A percentile compares a stretch with the other conserved stretches of the same genome.
Evolutionary conservation across 1,284 basidiomycete species (phyloP).

Genomic region (Tilletia setariae): DNA sequence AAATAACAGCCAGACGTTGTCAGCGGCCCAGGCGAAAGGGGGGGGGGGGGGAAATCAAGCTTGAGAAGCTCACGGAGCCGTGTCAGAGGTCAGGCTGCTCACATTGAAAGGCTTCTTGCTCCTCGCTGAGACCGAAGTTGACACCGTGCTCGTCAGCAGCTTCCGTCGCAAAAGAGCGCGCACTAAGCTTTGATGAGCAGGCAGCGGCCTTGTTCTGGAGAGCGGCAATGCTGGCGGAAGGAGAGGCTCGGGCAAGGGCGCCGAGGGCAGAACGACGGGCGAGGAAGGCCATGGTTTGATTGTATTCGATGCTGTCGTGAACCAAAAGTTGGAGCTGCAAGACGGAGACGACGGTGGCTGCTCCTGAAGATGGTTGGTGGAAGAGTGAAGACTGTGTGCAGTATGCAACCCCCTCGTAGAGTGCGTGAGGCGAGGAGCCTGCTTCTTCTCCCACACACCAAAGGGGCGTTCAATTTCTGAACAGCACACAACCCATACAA

Average conservation of each 20-base stretch:
- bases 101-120: conserved; percentile 55
- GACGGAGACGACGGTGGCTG: too few species aligned
- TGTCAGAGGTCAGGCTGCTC: neutral
- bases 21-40: neutral
- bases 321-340: too few species aligned
- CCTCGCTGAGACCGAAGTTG: conserved; percentile 52
- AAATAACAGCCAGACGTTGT: neutral
- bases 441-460: too few species aligned
- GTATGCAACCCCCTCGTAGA: too few species aligned
- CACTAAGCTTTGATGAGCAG: neutral
- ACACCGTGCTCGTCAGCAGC: conserved; percentile 16
- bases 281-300: conserved; percentile 1
- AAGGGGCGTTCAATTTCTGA: too few species aligned
- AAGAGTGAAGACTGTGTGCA: too few species aligned
- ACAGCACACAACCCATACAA: too few species aligned
- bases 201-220: neutral
- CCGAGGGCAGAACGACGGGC: conserved; percentile 1
- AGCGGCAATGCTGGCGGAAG: neutral
- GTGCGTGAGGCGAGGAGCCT: too few species aligned
- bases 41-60: neutral
- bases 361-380: too few species aligned
- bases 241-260: neutral
- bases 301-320: neutral
- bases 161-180: conserved; percentile 9
- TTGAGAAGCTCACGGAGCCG: neutral